Base-by-base conservation (phyloP, 352 stramenopile species). In the Globisporangium nunn region DNA sequence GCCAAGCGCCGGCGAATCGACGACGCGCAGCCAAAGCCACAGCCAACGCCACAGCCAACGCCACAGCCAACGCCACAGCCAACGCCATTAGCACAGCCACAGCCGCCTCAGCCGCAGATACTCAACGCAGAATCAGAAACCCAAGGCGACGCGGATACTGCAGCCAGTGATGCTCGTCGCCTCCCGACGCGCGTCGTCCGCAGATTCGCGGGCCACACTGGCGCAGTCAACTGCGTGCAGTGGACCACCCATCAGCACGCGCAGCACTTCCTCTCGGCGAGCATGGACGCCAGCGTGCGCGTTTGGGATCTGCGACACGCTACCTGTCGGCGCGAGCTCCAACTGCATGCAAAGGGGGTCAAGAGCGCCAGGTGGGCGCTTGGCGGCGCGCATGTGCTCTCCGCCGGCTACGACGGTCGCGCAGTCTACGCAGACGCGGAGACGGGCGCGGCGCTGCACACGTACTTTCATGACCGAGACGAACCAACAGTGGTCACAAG, bases 311-410 rank as follows among this genome's bases (percentile, higher is more conserved):
- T 43, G 35, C 61, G 62, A 3, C 39, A 53, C 14, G 43, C 50
- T 7, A 30, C 54, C 2, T 58, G 57, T 43, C 60, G 56, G 23
- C 59, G 67, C 4, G 30, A 53, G 1, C 37, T 82, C 31, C 17
- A 14, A 10, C 62, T 74, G 37, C 71, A 84, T 47, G 64, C 44
- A 0, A 59, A 71, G 6, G 74, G 72, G 35, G 78, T 88, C 18
- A 76, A 72, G 57, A 75, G 62, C 37, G 72, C 74, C n/a, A 71
- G 73, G 52, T 88, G 78, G 78, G 69, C 75, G n/a, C 54, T 72
- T 4, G 72, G 84, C 23, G 74, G 78, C 3, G 57, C 35, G 10
- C 53, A 61, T 15, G 54, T 82, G 23, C 62, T 82, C 60, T 79
- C 66, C 12, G 75, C 72, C 4, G 58, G 74, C 28, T 88, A 71